phyloP scores from a whole-genome alignment of 192 early-diverging fungal genomes.

The Coemansia sp. region DNA sequence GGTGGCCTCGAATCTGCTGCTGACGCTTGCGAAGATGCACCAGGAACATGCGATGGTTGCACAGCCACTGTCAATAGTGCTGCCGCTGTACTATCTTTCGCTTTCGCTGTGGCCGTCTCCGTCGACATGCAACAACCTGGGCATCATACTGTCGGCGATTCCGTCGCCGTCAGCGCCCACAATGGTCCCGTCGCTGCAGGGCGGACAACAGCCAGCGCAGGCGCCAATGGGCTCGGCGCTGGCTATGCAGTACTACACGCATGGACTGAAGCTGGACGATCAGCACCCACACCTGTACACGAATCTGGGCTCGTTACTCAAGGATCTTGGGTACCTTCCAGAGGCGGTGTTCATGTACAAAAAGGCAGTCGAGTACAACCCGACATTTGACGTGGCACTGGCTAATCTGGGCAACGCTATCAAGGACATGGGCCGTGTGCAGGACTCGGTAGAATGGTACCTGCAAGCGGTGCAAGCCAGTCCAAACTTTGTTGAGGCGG shows the following conservation, averaged over 20 bases:
- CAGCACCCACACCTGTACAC: constrained; percentile 90
- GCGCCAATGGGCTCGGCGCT: constrained; percentile 74
- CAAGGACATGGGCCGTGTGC: constrained; percentile 88
- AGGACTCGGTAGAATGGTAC: constrained; percentile 86
- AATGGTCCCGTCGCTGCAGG: constrained; percentile 53
- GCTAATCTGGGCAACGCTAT: constrained; percentile 92
- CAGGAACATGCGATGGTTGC: constrained; percentile 69
- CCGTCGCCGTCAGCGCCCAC: constrained; percentile 58
- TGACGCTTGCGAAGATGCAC: constrained; percentile 85
- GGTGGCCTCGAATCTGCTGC: constrained; percentile 58
- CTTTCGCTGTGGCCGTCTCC: constrained; percentile 77
- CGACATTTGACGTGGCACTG: constrained; percentile 86
- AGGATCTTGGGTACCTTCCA: constrained; percentile 82
- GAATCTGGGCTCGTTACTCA: constrained; percentile 88
- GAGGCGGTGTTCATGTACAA: constrained; percentile 89
- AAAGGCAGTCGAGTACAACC: constrained; percentile 80
- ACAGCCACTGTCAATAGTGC: constrained; percentile 64
- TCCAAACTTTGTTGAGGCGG: constrained; percentile 89
- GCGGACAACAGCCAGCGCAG: constrained; percentile 49
- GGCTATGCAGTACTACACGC: constrained; percentile 83
- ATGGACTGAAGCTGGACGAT: constrained; percentile 77
- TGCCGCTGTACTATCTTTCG: constrained; percentile 83
- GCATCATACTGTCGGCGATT: constrained; percentile 74
- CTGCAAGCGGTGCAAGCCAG: constrained; percentile 78
- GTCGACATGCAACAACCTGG: constrained; percentile 89